Percentiles rank a stretch among this genome's conserved stretches.
Evolutionary conservation across 2,329 filamentous ascomycete genomes (phyloP).

Genomic region (Cladophialophora immunda): DNA sequence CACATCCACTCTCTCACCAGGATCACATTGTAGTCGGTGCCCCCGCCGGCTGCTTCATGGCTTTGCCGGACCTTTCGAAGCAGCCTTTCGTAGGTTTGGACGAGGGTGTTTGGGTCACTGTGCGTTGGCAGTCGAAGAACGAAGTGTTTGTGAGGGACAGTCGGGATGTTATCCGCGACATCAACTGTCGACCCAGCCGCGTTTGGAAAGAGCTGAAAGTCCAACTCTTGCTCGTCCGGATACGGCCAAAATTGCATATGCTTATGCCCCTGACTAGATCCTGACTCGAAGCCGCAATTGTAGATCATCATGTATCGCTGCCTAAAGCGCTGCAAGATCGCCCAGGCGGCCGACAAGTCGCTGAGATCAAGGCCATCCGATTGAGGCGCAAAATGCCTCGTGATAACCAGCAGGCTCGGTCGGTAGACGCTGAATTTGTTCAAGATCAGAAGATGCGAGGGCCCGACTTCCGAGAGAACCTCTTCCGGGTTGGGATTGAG

Average conservation of each 20-base stretch:
- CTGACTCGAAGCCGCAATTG: slow-evolving; percentile 57
- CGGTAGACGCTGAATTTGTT: slow-evolving; percentile 43
- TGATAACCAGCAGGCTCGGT: slow-evolving; percentile 52
- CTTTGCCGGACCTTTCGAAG: slow-evolving; percentile 37
- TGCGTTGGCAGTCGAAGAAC: slow-evolving; percentile 40
- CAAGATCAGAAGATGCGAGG: slow-evolving; percentile 39
- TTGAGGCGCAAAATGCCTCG: slow-evolving; percentile 50
- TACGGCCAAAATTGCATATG: slow-evolving; percentile 54
- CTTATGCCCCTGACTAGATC: slow-evolving; percentile 56
- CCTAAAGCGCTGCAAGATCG: slow-evolving; percentile 45
- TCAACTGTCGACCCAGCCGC: slow-evolving; percentile 37
- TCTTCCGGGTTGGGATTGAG: slow-evolving; percentile 41
- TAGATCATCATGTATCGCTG: slow-evolving; percentile 52
- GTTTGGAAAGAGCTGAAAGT: slow-evolving; percentile 39
- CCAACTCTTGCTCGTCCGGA: slow-evolving; percentile 40
- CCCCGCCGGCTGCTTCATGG: slow-evolving; percentile 31
- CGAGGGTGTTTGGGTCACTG: slow-evolving; percentile 24
- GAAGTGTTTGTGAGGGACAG: slow-evolving; percentile 43
- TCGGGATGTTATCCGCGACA: slow-evolving; percentile 34
- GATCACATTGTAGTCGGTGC: slow-evolving; percentile 43
- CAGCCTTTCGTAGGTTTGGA: slow-evolving; percentile 37
- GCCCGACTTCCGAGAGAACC: slow-evolving; percentile 38
- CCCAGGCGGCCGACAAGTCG: slow-evolving; percentile 51
- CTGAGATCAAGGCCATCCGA: slow-evolving; percentile 48
- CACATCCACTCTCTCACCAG: slow-evolving; percentile 44